These are phyloP conservation scores for Rutstroemia sp. DNA, from an alignment of 2,329 filamentous ascomycete genomes.

Conservation along the genomic window DNA sequence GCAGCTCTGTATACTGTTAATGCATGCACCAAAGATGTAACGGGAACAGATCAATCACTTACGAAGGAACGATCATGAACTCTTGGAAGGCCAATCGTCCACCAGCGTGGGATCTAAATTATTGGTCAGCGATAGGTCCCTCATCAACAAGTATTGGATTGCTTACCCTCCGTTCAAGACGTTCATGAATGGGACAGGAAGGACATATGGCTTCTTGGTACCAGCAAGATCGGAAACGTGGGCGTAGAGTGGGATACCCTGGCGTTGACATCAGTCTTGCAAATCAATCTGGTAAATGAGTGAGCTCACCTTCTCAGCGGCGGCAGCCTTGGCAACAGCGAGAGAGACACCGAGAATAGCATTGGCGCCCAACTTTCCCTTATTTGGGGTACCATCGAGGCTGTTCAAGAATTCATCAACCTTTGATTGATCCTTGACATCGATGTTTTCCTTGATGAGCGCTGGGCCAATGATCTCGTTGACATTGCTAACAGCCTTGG, in stretches of 20 bases:
- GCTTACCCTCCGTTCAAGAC: conserved; percentile 66
- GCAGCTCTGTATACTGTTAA: conserved; percentile 50
- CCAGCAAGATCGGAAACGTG: conserved; percentile 82
- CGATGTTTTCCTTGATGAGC: conserved; percentile 73
- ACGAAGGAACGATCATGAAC: conserved; percentile 89
- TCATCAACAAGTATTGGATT: background rate
- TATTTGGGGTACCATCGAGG: conserved; percentile 79
- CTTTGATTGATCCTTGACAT: conserved; percentile 80
- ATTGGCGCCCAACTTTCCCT: conserved; percentile 82
- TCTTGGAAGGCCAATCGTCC: conserved; percentile 92
- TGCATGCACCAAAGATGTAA: conserved; percentile 6
- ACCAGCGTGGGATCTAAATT: conserved; percentile 80
- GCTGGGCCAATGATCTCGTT: conserved; percentile 74
- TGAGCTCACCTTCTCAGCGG: conserved; percentile 67
- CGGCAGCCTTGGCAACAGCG: conserved; percentile 81
- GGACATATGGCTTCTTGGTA: conserved; percentile 86
- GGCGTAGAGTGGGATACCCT: conserved; percentile 77
- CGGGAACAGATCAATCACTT: conserved; percentile 31
- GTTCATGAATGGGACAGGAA: conserved; percentile 90
- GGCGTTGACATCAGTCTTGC: conserved; percentile 2
- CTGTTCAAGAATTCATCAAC: conserved; percentile 79
- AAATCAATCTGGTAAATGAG: background rate
- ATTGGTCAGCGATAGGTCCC: conserved; percentile 14
- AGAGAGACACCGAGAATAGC: conserved; percentile 80
- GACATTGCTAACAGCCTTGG: conserved; percentile 80